Evolutionary conservation across 192 early-diverging fungal species (phyloP), one percentile per base, ranked within the genome.

Genomic region (Diversispora epigaea): DNA sequence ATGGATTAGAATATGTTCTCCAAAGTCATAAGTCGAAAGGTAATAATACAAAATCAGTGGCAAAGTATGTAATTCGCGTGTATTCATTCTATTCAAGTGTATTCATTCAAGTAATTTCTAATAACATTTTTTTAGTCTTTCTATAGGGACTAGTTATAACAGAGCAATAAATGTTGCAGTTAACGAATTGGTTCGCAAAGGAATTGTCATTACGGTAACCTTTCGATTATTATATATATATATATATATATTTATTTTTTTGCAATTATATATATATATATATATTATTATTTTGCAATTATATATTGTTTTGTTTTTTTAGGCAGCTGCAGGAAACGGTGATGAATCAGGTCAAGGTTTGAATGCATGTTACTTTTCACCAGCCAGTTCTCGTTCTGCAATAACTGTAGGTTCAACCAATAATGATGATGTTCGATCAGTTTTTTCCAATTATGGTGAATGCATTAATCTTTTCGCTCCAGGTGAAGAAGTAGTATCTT

Each of bases 391-490:
- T 12, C 65, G 72, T 0, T 66, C 71, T 1, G 86, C 77, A 14
- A 80, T 87, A 41, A 85, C 86, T 6, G 86, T 87, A 21, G 86
- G 82, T 3, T 80, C 87, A 0, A 84, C 79, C 45, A 80, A 77
- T 46, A 76, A 76, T 17, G 77, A 57, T 7, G 87, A 88, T 60
- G 68, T 72, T 11, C 63, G 86, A 55, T 79, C 87, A 0, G 21
- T 58, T 6, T 88, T 83, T 64, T 85, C 84, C 3, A 89, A 89
- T 66, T 80, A 62, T 58, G 87, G 87, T 0, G 72, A 56, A 43
- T 89, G 87, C 43, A 85, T 89, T 3, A 81, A 81, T 60, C 62
- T 89, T 17, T 82, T 84, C 69, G 87, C 83, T 0, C 87, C 84
- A 0, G 85, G 67, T 46, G 11, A 54, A 69, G 11, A 11, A 14